Evolutionary conservation across 768 basidiomycete species (phyloP), one percentile per base, ranked within the genome.

Genomic region (Amanita molliuscula): DNA sequence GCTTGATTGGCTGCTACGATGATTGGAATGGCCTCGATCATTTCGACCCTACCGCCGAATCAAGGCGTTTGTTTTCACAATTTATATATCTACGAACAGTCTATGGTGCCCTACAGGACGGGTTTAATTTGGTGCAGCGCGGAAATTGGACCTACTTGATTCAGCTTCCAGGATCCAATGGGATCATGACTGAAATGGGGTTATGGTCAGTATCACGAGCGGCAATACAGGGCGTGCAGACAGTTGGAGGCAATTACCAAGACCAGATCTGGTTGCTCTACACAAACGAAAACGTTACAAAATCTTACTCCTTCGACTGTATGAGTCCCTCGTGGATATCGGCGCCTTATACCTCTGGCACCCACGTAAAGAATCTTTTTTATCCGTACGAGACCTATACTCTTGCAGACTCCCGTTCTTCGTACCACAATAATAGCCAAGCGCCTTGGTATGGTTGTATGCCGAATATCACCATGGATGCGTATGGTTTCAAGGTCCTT

Each of bases 1-100:
- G 87, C 2, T 62, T 91, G 28, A 69, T 91, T 15, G 93, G 91
- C 41, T 96, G 93, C 62, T 58, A 84, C 41, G 90, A 95, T 60
- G 82, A 88, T 57, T 93, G 88, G 89, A 94, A 95, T 63, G 78
- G 87, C 2, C 79, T 94, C 28, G 93, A 96, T 58, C 93, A 96
- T 63, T 95, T 95, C 62, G 93, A 96, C 64, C 90, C 91, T 23
- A 94, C 92, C 2, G 69, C 82, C 10, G 82, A 88, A 59, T 75
- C 76, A 34, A 79, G 86, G 34, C 82, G 90, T 50, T 60, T 89
- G 51, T 81, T 89, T 59, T 62, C 78, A 15, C 88, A 86, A 47
- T 83, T 89, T 68, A 63, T 84, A 50, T 73, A 79, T 58, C 71
- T 95, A 33, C 84, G 93, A 26, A 62, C 62, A 5, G 65, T 71